Evolutionary conservation across 23 red algal genomes (phyloP).

Genomic region (Agarophyton chilense): DNA sequence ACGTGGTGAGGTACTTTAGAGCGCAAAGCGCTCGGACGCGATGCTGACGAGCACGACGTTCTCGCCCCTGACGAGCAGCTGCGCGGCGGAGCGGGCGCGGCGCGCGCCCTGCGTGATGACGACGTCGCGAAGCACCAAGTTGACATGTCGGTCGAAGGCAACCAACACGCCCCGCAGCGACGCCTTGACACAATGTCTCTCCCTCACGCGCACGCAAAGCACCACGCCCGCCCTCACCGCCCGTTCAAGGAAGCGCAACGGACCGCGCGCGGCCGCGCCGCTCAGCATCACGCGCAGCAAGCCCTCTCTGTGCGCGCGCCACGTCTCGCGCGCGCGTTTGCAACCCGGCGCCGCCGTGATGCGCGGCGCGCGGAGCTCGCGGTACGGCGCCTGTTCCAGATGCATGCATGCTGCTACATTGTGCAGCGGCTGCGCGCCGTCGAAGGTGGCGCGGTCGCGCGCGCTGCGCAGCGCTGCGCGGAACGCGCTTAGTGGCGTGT

Average conservation of each 20-base stretch:
- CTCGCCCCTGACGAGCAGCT: constrained; percentile 52
- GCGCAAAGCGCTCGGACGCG: no score
- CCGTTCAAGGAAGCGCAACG: no score
- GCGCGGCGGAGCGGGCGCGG: not conserved
- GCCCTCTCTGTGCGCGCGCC: no score
- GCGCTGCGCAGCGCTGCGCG: constrained; percentile 17
- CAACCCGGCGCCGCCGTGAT: no score
- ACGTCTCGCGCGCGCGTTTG: no score
- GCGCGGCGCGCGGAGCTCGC: not conserved
- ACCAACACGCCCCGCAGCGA: constrained; percentile 19
- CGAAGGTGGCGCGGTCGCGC: constrained; percentile 40
- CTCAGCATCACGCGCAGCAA: no score
- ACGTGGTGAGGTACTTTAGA: no score
- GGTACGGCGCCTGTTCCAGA: constrained; percentile 32
- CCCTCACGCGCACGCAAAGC: constrained; percentile 1
- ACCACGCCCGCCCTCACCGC: no score
- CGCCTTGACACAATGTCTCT: constrained; percentile 4
- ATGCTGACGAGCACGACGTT: constrained; percentile 24
- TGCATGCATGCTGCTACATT: constrained; percentile 45
- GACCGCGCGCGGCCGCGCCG: no score
- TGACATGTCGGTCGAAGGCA: constrained; percentile 52
- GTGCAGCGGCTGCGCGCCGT: constrained; percentile 9
- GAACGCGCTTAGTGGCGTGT: not conserved
- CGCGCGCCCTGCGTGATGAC: not conserved
- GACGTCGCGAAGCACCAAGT: constrained; percentile 26